Evolutionary conservation across 441 rosid species (phyloP).

Genomic region (Gossypium gossypioides): DNA sequence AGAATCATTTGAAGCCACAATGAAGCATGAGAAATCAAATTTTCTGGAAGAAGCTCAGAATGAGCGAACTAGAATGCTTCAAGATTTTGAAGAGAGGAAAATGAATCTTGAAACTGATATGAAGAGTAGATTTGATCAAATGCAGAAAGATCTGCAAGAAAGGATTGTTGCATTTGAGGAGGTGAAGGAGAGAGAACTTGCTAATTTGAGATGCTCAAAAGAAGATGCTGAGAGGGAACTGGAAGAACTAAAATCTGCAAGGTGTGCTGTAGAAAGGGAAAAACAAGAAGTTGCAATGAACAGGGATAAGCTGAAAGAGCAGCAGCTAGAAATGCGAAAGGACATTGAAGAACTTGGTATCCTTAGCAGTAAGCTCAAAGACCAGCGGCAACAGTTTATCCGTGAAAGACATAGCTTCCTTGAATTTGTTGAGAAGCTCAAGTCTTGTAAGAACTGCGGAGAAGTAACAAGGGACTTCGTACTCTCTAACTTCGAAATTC

Average conservation of each 20-base stretch:
- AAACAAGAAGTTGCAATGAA: constrained; percentile 37
- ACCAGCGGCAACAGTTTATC: constrained; percentile 40
- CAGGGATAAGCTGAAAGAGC: constrained; percentile 41
- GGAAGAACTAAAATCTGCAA: constrained; percentile 43
- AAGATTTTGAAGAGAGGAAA: constrained; percentile 51
- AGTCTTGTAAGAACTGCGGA: constrained; percentile 53
- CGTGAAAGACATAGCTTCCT: constrained; percentile 44
- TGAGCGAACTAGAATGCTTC: constrained; percentile 45
- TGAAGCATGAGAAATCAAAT: constrained; percentile 45
- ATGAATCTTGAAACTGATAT: constrained; percentile 35
- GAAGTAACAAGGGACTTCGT: constrained; percentile 47
- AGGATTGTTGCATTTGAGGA: constrained; percentile 36
- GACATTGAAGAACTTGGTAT: constrained; percentile 55
- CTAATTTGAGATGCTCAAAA: constrained; percentile 30
- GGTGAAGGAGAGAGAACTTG: constrained; percentile 41
- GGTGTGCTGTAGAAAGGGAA: constrained; percentile 33
- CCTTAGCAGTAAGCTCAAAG: constrained; percentile 49
- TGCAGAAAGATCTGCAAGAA: constrained; percentile 43
- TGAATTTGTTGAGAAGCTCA: constrained; percentile 49
- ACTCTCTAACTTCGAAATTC: constrained; percentile 45
- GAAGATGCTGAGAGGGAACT: constrained; percentile 41
- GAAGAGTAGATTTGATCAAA: constrained; percentile 36
- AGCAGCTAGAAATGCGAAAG: constrained; percentile 47
- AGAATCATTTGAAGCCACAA: constrained; percentile 59
- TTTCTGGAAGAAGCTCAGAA: constrained; percentile 42